Percentiles rank a stretch among this genome's conserved stretches.
Evolutionary conservation across 805 yeast genomes (phyloP).

Genomic region (Suhomyces kilbournensis): DNA sequence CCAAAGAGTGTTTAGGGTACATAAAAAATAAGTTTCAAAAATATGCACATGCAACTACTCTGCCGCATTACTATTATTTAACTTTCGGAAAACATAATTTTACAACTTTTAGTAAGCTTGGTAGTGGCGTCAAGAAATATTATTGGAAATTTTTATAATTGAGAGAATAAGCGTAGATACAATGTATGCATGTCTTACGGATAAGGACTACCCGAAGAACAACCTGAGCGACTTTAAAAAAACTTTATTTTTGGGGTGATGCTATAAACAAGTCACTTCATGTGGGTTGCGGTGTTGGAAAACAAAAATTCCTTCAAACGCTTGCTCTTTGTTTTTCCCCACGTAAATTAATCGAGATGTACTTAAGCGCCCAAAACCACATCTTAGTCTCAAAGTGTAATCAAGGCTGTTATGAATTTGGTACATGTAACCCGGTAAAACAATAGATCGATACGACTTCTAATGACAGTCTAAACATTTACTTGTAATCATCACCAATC

Average conservation of each 20-base stretch:
- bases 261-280: background rate
- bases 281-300: background rate
- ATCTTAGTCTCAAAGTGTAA: background rate
- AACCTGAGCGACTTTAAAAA: background rate
- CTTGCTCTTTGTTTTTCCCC: background rate
- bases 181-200: background rate
- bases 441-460: background rate
- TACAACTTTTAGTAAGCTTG: background rate
- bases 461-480: background rate
- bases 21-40: background rate
- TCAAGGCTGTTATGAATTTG: background rate
- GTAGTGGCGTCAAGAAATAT: background rate
- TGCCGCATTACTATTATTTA: background rate
- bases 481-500: background rate
- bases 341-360: background rate
- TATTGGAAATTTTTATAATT: background rate
- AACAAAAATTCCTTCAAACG: background rate
- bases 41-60: background rate
- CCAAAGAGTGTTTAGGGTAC: conserved; percentile 1
- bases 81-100: background rate
- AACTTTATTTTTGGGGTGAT: background rate
- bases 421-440: background rate
- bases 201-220: background rate
- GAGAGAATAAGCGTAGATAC: background rate
- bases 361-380: background rate